These are phyloP conservation scores for Suillus tomentosus DNA, from an alignment of 768 basidiomycete species.

Conservation along the genomic window DNA sequence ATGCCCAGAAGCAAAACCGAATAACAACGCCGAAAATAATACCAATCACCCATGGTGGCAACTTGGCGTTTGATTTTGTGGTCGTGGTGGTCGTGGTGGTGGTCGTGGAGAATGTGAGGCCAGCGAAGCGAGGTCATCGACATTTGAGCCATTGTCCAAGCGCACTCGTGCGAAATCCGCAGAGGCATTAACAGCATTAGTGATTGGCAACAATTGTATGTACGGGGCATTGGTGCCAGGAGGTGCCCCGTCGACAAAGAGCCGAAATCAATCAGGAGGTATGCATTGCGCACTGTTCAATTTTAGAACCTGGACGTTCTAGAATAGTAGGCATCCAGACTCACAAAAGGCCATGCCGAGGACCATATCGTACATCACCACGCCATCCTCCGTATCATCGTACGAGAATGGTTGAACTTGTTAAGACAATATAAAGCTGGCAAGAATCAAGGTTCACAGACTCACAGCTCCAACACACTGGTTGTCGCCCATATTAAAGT, in stretches of 20 bases:
- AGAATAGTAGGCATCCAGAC: slow-evolving; percentile 26
- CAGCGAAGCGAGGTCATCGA: slow-evolving; percentile 22
- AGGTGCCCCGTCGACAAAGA: slow-evolving; percentile 49
- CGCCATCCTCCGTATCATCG: slow-evolving; percentile 32
- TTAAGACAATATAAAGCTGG: slow-evolving; percentile 2
- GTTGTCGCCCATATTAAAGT: slow-evolving; percentile 26
- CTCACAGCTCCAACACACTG: slow-evolving; percentile 49
- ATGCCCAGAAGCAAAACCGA: slow-evolving; percentile 12
- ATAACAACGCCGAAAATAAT: slow-evolving; percentile 17
- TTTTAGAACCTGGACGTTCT: neutral
- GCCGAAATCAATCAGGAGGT: slow-evolving; percentile 65
- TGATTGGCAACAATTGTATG: slow-evolving; percentile 63
- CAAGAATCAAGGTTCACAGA: neutral
- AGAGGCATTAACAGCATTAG: slow-evolving; percentile 44
- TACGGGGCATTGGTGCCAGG: slow-evolving; percentile 47
- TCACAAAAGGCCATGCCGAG: slow-evolving; percentile 74
- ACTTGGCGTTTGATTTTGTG: slow-evolving; percentile 24
- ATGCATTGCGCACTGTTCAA: slow-evolving; percentile 61
- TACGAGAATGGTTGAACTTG: slow-evolving; percentile 73
- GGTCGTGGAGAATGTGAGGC: slow-evolving; percentile 23
- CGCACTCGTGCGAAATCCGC: slow-evolving; percentile 20
- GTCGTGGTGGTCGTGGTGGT: slow-evolving; percentile 26
- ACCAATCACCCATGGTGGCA: slow-evolving; percentile 19
- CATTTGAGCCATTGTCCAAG: slow-evolving; percentile 1
- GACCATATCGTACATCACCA: slow-evolving; percentile 55